phyloP scores from a whole-genome alignment of 1,284 basidiomycete species.

The Mycena sp. region DNA sequence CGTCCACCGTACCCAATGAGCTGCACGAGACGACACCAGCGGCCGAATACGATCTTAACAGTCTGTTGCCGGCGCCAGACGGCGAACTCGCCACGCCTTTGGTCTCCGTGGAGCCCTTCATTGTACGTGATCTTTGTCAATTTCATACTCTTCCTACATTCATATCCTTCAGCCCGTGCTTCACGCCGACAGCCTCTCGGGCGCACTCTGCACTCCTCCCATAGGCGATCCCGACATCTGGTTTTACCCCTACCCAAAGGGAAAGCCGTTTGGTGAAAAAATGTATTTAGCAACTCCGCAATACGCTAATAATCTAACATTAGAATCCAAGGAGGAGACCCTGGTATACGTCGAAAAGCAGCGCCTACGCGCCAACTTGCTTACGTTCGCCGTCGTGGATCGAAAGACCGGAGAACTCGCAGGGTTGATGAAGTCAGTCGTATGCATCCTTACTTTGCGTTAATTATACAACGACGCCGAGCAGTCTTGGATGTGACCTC shows the following conservation, averaged over 20 bases:
- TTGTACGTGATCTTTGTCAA: constrained; percentile 20
- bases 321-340: constrained; percentile 32
- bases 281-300: not conserved
- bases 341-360: constrained; percentile 36
- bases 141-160: not conserved
- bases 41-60: constrained; percentile 35
- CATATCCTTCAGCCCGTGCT: constrained; percentile 21
- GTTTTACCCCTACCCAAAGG: constrained; percentile 34
- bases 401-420: constrained; percentile 26
- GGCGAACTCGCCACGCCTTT: constrained; percentile 23
- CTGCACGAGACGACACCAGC: constrained; percentile 30
- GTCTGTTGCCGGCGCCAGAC: constrained; percentile 24
- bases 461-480: not conserved
- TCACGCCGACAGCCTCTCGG: constrained; percentile 29
- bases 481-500: constrained; percentile 33
- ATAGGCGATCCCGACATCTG: constrained; percentile 22
- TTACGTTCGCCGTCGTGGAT: constrained; percentile 31
- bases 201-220: constrained; percentile 27
- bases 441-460: not conserved
- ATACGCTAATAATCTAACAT: not conserved
- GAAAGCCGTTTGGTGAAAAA: constrained; percentile 28
- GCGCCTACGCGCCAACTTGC: constrained; percentile 31
- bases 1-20: constrained; percentile 7
- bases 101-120: constrained; percentile 30
- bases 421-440: constrained; percentile 29